Percentiles rank a stretch among this genome's conserved stretches.
Conservation (phyloP, 768 basidiomycete species). For the Lactarius sanguifluus region DNA sequence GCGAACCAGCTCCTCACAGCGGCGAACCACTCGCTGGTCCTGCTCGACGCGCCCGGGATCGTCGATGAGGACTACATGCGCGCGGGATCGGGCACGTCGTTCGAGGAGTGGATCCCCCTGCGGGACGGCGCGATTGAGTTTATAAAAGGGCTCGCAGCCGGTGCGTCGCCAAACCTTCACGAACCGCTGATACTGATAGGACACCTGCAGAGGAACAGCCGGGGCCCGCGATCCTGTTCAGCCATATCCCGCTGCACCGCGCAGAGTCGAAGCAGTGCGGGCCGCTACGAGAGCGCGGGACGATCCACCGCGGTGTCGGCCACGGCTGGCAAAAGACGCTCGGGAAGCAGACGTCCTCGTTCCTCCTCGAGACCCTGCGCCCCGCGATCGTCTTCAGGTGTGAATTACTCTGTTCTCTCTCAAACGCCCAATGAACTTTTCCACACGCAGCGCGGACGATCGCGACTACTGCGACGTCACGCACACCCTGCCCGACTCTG, state of each 20-base stretch:
- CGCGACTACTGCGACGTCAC: constrained; percentile 85
- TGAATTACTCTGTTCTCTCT: too few relatives aligned
- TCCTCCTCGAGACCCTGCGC: constrained; percentile 63
- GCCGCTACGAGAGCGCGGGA: constrained; percentile 66
- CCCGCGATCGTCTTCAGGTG: constrained; percentile 75
- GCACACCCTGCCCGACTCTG: constrained; percentile 43
- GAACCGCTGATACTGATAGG: too few relatives aligned
- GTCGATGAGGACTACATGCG: constrained; percentile 81
- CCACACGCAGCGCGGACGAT: constrained; percentile 69
- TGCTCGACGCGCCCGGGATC: constrained; percentile 74
- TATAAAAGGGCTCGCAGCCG: constrained; percentile 46
- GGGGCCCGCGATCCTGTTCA: constrained; percentile 66
- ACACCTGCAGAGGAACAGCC: constrained; percentile 23
- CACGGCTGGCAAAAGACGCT: constrained; percentile 81
- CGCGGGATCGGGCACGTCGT: constrained; percentile 48
- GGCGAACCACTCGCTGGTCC: constrained; percentile 69
- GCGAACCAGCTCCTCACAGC: constrained; percentile 61
- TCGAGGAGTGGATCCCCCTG: constrained; percentile 56
- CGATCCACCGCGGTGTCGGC: constrained; percentile 74
- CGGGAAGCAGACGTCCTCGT: constrained; percentile 74
- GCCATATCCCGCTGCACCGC: constrained; percentile 83
- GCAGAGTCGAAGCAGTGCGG: constrained; percentile 77
- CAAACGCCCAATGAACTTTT: too few relatives aligned
- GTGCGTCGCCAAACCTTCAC: constrained; percentile 25
- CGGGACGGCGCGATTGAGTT: constrained; percentile 59